phyloP scores from a whole-genome alignment of 202 grass and related monocot genomes.

The Bolboschoenoplectus hybrid region DNA sequence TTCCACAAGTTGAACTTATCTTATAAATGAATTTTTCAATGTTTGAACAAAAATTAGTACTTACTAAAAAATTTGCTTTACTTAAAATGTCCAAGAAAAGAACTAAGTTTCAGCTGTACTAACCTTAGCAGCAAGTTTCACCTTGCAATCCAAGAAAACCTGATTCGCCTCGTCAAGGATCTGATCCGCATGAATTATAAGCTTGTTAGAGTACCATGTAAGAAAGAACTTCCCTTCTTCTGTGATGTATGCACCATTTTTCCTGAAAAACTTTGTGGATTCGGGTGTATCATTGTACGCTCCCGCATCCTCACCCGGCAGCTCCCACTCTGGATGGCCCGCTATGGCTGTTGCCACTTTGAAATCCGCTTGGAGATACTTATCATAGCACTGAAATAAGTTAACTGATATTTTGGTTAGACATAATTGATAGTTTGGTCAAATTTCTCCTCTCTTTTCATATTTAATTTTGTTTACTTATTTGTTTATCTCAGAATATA shows the following conservation, averaged over 20 bases:
- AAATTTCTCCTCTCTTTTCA: neutral
- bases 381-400: conserved; percentile 74
- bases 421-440: neutral
- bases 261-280: conserved; percentile 63
- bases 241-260: conserved; percentile 56
- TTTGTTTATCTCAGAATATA: neutral
- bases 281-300: conserved; percentile 59
- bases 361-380: conserved; percentile 69
- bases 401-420: neutral
- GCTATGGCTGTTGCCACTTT: conserved; percentile 43
- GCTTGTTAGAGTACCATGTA: conserved; percentile 77
- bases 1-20: neutral
- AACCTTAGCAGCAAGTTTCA: conserved; percentile 77
- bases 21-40: neutral
- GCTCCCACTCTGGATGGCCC: conserved; percentile 69
- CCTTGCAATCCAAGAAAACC: conserved; percentile 60
- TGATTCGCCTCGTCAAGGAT: conserved; percentile 63
- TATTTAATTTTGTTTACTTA: conserved; percentile 1
- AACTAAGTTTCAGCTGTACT: neutral
- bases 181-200: conserved; percentile 65
- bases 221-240: conserved; percentile 74
- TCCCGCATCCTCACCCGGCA: conserved; percentile 49
- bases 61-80: neutral
- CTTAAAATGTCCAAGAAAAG: neutral
- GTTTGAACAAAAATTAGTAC: neutral